A percentile compares a stretch with the other conserved stretches of the same genome.
Evolutionary conservation across 2,329 filamentous ascomycete species (phyloP).

Genomic region (Colletotrichum tropicicola): DNA sequence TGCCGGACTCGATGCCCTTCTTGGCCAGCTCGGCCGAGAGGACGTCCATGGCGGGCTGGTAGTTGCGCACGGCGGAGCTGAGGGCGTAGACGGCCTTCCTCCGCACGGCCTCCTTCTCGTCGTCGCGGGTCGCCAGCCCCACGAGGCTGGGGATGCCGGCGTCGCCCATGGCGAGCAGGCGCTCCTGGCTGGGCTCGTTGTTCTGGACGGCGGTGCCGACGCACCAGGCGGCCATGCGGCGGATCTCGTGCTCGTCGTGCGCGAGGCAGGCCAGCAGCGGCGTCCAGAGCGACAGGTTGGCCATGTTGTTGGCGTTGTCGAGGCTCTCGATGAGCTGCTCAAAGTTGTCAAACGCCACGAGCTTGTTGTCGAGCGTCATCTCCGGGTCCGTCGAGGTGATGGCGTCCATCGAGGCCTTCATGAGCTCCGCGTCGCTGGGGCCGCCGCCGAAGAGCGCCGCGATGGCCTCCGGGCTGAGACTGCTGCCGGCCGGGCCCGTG

Average conservation of each 20-base stretch:
- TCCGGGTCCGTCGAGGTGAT: slow-evolving; percentile 71
- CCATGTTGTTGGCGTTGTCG: slow-evolving; percentile 97
- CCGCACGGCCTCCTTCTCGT: slow-evolving; percentile 70
- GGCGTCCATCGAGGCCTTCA: slow-evolving; percentile 84
- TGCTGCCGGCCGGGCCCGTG: slow-evolving; percentile 43
- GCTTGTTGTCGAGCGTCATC: slow-evolving; percentile 76
- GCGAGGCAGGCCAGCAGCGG: slow-evolving; percentile 78
- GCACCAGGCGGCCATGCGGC: slow-evolving; percentile 93
- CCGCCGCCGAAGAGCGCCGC: slow-evolving; percentile 83
- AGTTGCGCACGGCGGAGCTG: slow-evolving; percentile 87
- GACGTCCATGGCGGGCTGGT: slow-evolving; percentile 81
- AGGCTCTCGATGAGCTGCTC: slow-evolving; percentile 91
- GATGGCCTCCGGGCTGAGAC: slow-evolving; percentile 76
- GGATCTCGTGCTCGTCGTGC: slow-evolving; percentile 75
- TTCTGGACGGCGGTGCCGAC: slow-evolving; percentile 96
- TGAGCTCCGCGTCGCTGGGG: slow-evolving; percentile 89
- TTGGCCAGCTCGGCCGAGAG: slow-evolving; percentile 70
- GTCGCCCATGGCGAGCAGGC: slow-evolving; percentile 64
- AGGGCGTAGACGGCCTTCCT: slow-evolving; percentile 92
- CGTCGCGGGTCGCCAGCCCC: slow-evolving; percentile 67
- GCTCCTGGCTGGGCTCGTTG: slow-evolving; percentile 86
- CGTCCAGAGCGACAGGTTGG: slow-evolving; percentile 80
- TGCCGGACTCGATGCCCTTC: slow-evolving; percentile 62
- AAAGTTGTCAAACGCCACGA: slow-evolving; percentile 92
- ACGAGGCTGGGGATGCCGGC: slow-evolving; percentile 75